phyloP scores from a whole-genome alignment of 2,329 filamentous ascomycete genomes.

The Colletotrichum orbiculare region DNA sequence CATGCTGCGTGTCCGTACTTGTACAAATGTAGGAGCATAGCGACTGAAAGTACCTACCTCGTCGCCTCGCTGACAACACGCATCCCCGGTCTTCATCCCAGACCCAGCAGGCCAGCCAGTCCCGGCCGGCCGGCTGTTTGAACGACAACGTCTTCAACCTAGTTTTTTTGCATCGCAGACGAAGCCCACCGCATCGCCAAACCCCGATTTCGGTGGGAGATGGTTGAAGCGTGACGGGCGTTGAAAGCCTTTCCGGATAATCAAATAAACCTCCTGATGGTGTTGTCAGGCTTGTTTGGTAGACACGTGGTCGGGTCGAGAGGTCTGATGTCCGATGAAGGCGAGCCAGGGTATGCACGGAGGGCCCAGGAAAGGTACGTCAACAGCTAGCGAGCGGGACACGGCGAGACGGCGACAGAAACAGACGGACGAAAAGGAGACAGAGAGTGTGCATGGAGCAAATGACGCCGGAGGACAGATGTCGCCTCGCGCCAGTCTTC shows the following conservation, averaged over 20 bases:
- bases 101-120: constrained; percentile 27
- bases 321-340: constrained; percentile 29
- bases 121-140: constrained; percentile 33
- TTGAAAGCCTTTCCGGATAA: too few relatives aligned
- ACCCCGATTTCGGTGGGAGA: too few relatives aligned
- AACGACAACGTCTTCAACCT: constrained; percentile 32
- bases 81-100: constrained; percentile 17
- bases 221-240: too few relatives aligned
- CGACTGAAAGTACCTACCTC: constrained; percentile 9
- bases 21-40: constrained; percentile 2
- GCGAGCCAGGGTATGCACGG: constrained; percentile 26
- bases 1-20: not conserved
- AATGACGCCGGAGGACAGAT: not conserved
- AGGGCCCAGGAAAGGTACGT: constrained; percentile 26
- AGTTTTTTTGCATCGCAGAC: constrained; percentile 6
- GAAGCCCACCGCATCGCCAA: too few relatives aligned
- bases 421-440: constrained; percentile 6
- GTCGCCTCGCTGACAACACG: not conserved
- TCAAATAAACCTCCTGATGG: too few relatives aligned
- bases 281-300: not conserved
- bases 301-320: constrained; percentile 28
- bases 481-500: not conserved
- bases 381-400: constrained; percentile 21
- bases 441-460: not conserved
- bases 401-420: constrained; percentile 15